Conservation (phyloP, 1,284 basidiomycete genomes). For the Tylopilus sp. region DNA sequence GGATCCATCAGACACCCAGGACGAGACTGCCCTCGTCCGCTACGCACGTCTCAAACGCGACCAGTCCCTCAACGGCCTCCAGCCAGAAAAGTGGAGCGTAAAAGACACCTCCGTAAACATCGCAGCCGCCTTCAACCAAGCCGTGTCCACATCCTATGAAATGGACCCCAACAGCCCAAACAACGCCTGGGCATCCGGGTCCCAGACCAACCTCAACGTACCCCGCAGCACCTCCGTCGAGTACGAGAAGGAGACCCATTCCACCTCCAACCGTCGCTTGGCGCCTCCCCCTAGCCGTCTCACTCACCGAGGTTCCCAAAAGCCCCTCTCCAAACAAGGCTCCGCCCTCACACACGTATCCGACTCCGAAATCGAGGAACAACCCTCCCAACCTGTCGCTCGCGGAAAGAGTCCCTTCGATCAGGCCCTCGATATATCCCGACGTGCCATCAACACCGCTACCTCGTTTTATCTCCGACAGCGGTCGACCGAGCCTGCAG, state of each 20-base stretch:
- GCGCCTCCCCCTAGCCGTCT: slow-evolving; percentile 50
- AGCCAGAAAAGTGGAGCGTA: slow-evolving; percentile 64
- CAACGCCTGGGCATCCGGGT: slow-evolving; percentile 58
- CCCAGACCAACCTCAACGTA: slow-evolving; percentile 43
- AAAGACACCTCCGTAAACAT: slow-evolving; percentile 82
- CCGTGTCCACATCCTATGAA: slow-evolving; percentile 45
- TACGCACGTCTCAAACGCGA: slow-evolving; percentile 53
- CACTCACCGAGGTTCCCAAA: slow-evolving; percentile 33
- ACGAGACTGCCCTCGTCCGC: slow-evolving; percentile 46
- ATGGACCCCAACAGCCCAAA: slow-evolving; percentile 49
- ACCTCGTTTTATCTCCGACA: slow-evolving; percentile 56
- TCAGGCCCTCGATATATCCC: slow-evolving; percentile 49
- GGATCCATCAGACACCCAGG: slow-evolving; percentile 33
- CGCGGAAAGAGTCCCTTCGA: slow-evolving; percentile 64
- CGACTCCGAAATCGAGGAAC: slow-evolving; percentile 60
- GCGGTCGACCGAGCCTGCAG: slow-evolving; percentile 49
- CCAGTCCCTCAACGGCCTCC: slow-evolving; percentile 40
- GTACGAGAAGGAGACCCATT: slow-evolving; percentile 63
- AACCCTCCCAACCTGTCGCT: slow-evolving; percentile 18
- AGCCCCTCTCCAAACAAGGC: slow-evolving; percentile 47
- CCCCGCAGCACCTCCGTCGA: slow-evolving; percentile 73
- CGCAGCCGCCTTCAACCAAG: slow-evolving; percentile 72
- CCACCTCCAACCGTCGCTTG: slow-evolving; percentile 49
- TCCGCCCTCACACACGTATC: slow-evolving; percentile 50
- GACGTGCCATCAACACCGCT: slow-evolving; percentile 46